A percentile compares a stretch with the other conserved stretches of the same genome.
These are phyloP conservation scores for Colletotrichum godetiae DNA, from an alignment of 2,329 filamentous ascomycete species.

Conservation along the genomic window DNA sequence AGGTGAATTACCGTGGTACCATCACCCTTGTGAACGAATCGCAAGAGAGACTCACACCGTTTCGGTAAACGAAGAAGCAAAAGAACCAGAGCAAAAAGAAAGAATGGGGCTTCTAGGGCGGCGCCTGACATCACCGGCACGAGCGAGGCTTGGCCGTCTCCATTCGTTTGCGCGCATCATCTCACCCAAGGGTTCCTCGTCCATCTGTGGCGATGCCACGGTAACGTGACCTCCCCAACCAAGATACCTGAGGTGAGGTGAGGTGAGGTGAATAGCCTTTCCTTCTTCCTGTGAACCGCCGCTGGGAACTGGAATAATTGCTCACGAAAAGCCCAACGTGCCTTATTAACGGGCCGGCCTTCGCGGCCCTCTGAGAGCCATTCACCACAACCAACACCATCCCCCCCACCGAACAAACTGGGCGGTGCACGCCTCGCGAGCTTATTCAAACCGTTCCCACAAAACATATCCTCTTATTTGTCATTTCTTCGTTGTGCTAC, in stretches of 20 bases:
- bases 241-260: no score
- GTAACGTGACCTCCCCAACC: background rate
- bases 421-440: constrained; percentile 6
- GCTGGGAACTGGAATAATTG: background rate
- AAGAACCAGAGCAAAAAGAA: background rate
- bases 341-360: background rate
- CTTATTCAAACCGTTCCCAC: background rate
- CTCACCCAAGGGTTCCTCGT: constrained; percentile 11
- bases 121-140: constrained; percentile 30
- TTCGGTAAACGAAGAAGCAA: background rate
- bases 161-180: background rate
- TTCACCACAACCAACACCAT: background rate
- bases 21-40: background rate
- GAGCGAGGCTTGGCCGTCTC: constrained; percentile 15
- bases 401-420: background rate
- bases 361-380: no score
- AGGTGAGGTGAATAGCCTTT: no score
- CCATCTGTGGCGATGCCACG: constrained; percentile 6
- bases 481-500: background rate
- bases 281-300: background rate
- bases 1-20: background rate
- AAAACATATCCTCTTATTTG: background rate
- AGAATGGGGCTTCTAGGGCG: background rate
- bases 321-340: background rate
- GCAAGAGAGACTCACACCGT: background rate